A percentile compares a stretch with the other conserved stretches of the same genome.
phyloP scores from a whole-genome alignment of 1,284 basidiomycete genomes.

The Microbotryomycetes sp. region DNA sequence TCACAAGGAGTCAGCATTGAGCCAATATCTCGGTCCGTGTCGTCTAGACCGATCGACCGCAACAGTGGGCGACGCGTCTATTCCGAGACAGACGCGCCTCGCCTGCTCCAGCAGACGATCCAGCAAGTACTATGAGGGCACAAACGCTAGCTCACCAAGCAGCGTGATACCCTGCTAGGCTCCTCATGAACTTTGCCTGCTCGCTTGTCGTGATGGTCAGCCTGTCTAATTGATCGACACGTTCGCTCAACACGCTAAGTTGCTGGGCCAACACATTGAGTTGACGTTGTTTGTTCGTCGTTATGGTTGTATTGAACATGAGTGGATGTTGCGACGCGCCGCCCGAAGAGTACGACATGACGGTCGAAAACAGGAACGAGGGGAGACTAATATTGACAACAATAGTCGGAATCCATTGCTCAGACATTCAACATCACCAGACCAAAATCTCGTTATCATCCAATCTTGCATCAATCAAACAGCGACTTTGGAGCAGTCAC shows the following conservation, averaged over 20 bases:
- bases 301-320: neutral
- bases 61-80: neutral
- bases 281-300: constrained; percentile 11
- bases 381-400: neutral
- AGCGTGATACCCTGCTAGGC: constrained; percentile 23
- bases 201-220: constrained; percentile 19
- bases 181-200: constrained; percentile 29
- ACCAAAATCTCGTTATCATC: too few relatives aligned
- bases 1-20: neutral
- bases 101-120: too few relatives aligned
- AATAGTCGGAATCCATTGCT: neutral
- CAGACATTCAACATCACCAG: too few relatives aligned
- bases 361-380: neutral
- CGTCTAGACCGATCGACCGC: neutral
- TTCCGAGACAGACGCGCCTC: too few relatives aligned
- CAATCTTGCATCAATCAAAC: neutral
- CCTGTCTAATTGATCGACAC: constrained; percentile 22
- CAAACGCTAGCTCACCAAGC: constrained; percentile 13
- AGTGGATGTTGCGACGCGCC: neutral
- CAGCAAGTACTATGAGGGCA: neutral
- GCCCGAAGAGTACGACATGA: neutral
- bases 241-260: constrained; percentile 12
- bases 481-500: neutral
- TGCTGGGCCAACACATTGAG: constrained; percentile 20
- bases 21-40: too few relatives aligned